Percentiles rank a stretch among this genome's conserved stretches.
phyloP scores from a whole-genome alignment of 2,329 filamentous ascomycete species.

The Fusarium poae region DNA sequence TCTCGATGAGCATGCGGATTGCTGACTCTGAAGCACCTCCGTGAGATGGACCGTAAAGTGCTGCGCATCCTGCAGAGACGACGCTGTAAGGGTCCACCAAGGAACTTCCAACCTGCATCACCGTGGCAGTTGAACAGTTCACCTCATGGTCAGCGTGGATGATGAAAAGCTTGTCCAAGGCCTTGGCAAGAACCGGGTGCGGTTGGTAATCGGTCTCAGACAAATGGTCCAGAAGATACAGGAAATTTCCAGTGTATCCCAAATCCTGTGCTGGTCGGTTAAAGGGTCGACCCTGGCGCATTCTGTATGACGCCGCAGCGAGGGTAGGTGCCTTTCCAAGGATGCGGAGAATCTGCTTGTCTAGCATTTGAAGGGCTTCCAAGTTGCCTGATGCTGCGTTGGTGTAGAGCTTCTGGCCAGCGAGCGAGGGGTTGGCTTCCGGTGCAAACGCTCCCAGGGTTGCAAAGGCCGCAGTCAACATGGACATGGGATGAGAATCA shows the following conservation, averaged over 20 bases:
- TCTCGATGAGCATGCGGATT: constrained; percentile 66
- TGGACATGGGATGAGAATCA: constrained; percentile 66
- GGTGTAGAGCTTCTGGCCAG: constrained; percentile 64
- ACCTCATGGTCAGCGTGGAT: constrained; percentile 71
- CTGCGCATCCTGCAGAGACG: constrained; percentile 65
- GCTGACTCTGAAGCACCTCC: constrained; percentile 71
- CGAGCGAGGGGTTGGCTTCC: constrained; percentile 64
- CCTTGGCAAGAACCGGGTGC: constrained; percentile 63
- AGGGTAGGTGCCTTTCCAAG: constrained; percentile 65
- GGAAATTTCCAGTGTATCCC: constrained; percentile 67
- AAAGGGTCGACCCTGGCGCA: constrained; percentile 65
- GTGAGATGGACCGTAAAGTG: constrained; percentile 68
- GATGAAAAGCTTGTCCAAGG: constrained; percentile 67
- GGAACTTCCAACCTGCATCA: constrained; percentile 68
- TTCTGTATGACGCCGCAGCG: constrained; percentile 65
- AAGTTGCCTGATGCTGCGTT: constrained; percentile 58
- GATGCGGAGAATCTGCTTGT: constrained; percentile 66
- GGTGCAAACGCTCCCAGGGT: constrained; percentile 64
- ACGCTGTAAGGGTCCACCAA: constrained; percentile 68
- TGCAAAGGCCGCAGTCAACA: constrained; percentile 64
- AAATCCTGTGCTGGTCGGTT: constrained; percentile 62
- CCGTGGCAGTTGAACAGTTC: constrained; percentile 68
- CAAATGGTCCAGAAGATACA: constrained; percentile 66
- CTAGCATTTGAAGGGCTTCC: constrained; percentile 59
- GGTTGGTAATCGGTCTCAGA: constrained; percentile 62